Evolutionary conservation across 2,329 filamentous ascomycete species (phyloP).

Genomic region (Apiospora hydei): DNA sequence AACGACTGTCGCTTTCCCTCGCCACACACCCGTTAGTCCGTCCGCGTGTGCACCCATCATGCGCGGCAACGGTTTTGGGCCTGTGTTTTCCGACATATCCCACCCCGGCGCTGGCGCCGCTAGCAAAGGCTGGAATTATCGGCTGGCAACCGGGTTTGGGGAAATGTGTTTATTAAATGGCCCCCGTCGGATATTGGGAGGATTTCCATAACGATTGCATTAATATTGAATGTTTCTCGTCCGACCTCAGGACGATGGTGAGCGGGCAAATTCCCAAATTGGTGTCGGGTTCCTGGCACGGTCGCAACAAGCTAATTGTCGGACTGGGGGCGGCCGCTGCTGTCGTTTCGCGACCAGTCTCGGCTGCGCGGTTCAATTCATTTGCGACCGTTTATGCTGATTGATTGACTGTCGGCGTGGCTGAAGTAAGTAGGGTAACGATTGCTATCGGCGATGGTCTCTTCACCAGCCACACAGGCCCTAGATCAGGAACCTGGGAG

Average conservation of each 20-base stretch:
- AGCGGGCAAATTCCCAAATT: background rate
- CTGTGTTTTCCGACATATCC: constrained; percentile 2
- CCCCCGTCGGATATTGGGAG: constrained; percentile 5
- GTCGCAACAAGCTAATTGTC: constrained; percentile 8
- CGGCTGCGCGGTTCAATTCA: background rate
- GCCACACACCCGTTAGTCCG: background rate
- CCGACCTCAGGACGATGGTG: background rate
- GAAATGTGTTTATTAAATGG: background rate
- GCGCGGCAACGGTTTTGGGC: background rate
- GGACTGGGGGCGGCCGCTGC: background rate
- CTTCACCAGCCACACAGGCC: background rate
- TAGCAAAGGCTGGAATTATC: constrained; percentile 7
- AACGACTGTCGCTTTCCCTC: background rate
- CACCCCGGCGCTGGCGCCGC: background rate
- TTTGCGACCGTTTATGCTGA: background rate
- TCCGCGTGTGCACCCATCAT: background rate
- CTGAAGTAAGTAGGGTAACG: background rate
- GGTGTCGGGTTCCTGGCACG: background rate
- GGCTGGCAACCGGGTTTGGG: constrained; percentile 1
- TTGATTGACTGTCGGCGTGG: background rate
- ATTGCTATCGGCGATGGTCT: background rate
- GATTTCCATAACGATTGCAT: background rate
- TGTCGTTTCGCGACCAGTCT: background rate
- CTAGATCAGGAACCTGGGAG: background rate
- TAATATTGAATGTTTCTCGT: constrained; percentile 10